Percentiles rank a stretch among this genome's conserved stretches.
phyloP scores from a whole-genome alignment of 106 monocot species.

The Allium cepa region DNA sequence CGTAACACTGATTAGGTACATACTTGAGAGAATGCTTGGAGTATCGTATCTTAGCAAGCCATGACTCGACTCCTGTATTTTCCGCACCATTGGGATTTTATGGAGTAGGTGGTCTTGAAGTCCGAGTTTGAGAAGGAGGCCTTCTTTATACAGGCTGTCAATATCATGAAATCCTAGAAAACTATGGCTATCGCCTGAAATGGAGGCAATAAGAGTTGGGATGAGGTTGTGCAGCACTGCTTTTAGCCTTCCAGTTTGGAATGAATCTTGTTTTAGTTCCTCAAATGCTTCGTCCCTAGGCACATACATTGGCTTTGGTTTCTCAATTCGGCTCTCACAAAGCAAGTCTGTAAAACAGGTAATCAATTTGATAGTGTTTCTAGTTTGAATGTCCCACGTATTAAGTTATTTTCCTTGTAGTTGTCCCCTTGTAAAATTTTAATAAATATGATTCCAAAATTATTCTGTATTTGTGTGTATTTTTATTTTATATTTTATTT shows the following conservation, averaged over 20 bases:
- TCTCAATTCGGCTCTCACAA: conserved; percentile 62
- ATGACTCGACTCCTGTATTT: conserved; percentile 64
- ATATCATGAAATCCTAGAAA: conserved; percentile 79
- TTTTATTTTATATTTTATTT: too few relatives aligned
- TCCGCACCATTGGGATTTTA: conserved; percentile 53
- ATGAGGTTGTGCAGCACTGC: conserved; percentile 69
- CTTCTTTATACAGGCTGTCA: conserved; percentile 72
- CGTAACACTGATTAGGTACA: conserved; percentile 1
- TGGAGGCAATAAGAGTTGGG: conserved; percentile 58
- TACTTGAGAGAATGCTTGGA: conserved; percentile 74
- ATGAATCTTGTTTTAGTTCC: conserved; percentile 62
- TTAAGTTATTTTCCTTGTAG: too few relatives aligned
- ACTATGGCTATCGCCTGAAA: conserved; percentile 49
- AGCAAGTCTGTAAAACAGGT: conserved; percentile 21
- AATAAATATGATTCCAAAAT: too few relatives aligned
- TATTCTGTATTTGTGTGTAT: too few relatives aligned
- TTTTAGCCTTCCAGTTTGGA: conserved; percentile 41
- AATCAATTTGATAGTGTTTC: too few relatives aligned
- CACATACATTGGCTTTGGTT: conserved; percentile 66
- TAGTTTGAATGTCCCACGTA: too few relatives aligned
- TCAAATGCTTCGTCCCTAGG: conserved; percentile 76
- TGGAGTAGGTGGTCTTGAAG: conserved; percentile 61
- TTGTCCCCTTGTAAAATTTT: too few relatives aligned
- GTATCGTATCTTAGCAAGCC: conserved; percentile 76
- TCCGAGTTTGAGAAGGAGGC: conserved; percentile 51